Conservation (phyloP, 352 stramenopile genomes). For the Globisporangium paddicum region DNA sequence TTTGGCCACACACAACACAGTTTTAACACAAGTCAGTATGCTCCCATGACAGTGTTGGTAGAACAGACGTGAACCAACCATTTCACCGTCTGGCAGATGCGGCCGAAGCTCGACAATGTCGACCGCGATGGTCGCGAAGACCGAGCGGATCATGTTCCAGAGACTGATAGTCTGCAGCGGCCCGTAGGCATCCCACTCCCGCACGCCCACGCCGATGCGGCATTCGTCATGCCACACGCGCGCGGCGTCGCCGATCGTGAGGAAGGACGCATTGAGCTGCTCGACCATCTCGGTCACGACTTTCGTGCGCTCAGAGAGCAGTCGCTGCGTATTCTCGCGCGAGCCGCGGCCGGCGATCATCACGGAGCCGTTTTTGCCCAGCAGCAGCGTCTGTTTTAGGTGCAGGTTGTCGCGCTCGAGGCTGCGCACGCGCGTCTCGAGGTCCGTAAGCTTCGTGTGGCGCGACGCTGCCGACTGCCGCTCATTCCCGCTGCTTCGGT, state of each 20-base stretch:
- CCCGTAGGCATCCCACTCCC: slow-evolving; percentile 76
- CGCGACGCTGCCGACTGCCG: slow-evolving; percentile 17
- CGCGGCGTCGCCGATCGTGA: slow-evolving; percentile 61
- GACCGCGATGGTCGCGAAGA: slow-evolving; percentile 71
- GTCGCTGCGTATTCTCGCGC: slow-evolving; percentile 39
- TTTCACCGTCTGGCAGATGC: slow-evolving; percentile 70
- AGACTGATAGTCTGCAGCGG: slow-evolving; percentile 68
- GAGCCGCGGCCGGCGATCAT: slow-evolving; percentile 29
- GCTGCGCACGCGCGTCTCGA: slow-evolving; percentile 62
- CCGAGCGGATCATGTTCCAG: slow-evolving; percentile 78
- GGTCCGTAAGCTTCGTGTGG: slow-evolving; percentile 68
- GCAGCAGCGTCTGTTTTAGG: slow-evolving; percentile 67
- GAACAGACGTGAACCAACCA: too few relatives aligned
- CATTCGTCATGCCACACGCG: slow-evolving; percentile 76
- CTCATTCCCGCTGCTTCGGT: slow-evolving; percentile 7
- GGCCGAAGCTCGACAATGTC: slow-evolving; percentile 78
- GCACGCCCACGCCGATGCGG: slow-evolving; percentile 65
- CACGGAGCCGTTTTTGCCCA: slow-evolving; percentile 52
- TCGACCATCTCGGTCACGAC: slow-evolving; percentile 82
- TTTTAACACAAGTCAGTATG: neutral
- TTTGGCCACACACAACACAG: neutral
- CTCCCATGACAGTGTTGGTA: too few relatives aligned
- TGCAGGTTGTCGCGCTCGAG: slow-evolving; percentile 75
- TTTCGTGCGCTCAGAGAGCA: slow-evolving; percentile 63
- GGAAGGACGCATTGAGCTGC: slow-evolving; percentile 59